Evolutionary conservation across 768 basidiomycete genomes (phyloP), one percentile per base, ranked within the genome.

Genomic region (Clavaria fumosa): DNA sequence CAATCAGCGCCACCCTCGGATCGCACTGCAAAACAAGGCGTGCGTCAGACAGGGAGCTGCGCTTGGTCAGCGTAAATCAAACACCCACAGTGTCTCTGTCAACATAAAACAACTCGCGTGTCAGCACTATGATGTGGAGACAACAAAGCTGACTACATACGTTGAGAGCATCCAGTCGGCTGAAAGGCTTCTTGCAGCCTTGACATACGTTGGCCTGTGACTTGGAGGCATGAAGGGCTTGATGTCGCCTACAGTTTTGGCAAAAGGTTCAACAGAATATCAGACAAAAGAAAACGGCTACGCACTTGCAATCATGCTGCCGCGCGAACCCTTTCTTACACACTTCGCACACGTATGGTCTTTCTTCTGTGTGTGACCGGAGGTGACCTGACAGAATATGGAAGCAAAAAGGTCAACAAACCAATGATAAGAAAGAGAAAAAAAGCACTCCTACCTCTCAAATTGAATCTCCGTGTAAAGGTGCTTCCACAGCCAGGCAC

Each of bases 291-390:
- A 19, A 28, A 12, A 18, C 26, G 11, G 6, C 19, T 19, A 75
- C 81, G 53, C 51, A 83, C 79, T 95, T 95, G 82, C 89, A 93
- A 53, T 96, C 90, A 56, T 96, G 90, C 55, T 91, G 86, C 31
- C 90, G 71, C 35, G 90, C 90, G 54, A 95, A 93, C 18, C 85
- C 81, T 55, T 95, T 96, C 53, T 81, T 82, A 56, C 90, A 96
- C 21, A 88, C 89, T 42, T 85, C 79, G 55, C 90, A 95, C 42
- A 85, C 73, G 58, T 88, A 96, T 24, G 90, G 90, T 38, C 89
- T 69, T 59, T 95, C 89, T 55, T 93, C 89, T 5, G 89, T 93
- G 57, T 96, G 90, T 12, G 90, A 93, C 50, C 90, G 72, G 43
- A 96, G 58, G 64, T 95, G 90, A 38, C 90, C 90, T 81, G 58